Percentiles rank a stretch among this genome's conserved stretches.
Evolutionary conservation across 495 filamentous ascomycete genomes (phyloP).

Genomic region (Penicillium steckii): DNA sequence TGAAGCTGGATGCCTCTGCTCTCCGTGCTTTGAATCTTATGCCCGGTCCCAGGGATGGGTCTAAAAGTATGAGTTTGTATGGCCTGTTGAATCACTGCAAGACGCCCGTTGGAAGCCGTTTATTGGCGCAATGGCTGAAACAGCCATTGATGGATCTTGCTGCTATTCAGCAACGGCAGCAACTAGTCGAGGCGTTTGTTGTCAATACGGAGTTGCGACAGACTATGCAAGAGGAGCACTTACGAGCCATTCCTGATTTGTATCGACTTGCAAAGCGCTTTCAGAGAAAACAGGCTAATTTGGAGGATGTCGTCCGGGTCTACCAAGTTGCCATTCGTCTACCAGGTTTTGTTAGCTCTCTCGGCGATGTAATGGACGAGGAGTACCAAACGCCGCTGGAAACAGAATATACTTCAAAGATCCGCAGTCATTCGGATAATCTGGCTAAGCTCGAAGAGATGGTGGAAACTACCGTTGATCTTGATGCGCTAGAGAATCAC

Average conservation of each 20-base stretch:
- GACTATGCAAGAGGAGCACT: constrained; percentile 96
- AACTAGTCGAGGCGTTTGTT: constrained; percentile 93
- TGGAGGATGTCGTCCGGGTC: constrained; percentile 93
- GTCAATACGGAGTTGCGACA: constrained; percentile 91
- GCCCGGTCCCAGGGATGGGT: constrained; percentile 89
- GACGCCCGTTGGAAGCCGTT: constrained; percentile 84
- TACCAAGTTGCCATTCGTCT: constrained; percentile 94
- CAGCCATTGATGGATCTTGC: constrained; percentile 91
- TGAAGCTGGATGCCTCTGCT: constrained; percentile 97
- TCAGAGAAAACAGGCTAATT: constrained; percentile 81
- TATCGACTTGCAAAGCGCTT: constrained; percentile 94
- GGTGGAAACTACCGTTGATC: constrained; percentile 97
- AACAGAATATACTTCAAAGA: constrained; percentile 80
- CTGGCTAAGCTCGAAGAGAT: constrained; percentile 90
- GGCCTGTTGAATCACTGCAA: constrained; percentile 97
- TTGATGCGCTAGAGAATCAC: constrained; percentile 93
- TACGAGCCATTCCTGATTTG: constrained; percentile 90
- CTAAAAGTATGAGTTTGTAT: constrained; percentile 96
- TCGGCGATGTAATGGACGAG: constrained; percentile 96
- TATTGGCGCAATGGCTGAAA: constrained; percentile 96
- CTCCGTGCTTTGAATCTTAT: constrained; percentile 94
- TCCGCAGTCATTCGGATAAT: constrained; percentile 72
- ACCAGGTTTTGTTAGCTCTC: constrained; percentile 82
- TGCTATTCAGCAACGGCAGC: constrained; percentile 89
- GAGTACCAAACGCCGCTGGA: constrained; percentile 86